Evolutionary conservation across 2,329 filamentous ascomycete species (phyloP).

Genomic region (Tetracladium maxilliforme): DNA sequence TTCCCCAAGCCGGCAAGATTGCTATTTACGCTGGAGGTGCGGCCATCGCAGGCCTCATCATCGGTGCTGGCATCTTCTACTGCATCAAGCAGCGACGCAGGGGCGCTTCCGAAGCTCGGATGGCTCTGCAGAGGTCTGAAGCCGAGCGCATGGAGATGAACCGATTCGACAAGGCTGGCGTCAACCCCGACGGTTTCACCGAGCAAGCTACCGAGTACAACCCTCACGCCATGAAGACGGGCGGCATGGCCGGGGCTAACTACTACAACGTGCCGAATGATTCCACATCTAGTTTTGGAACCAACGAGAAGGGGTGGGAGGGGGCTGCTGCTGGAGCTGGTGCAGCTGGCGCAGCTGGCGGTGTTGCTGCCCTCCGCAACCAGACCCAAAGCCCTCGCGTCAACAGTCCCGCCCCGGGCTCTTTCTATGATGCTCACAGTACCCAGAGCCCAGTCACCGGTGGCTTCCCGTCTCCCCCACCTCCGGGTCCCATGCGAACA

Average conservation of each 20-base stretch:
- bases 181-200: constrained; percentile 30
- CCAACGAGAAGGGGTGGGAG: too few species aligned
- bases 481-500: too few species aligned
- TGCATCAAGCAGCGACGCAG: constrained; percentile 38
- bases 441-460: too few species aligned
- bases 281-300: too few species aligned
- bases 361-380: too few species aligned
- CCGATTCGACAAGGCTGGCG: constrained; percentile 28
- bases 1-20: constrained; percentile 32
- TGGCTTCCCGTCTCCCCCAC: too few species aligned
- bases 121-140: constrained; percentile 25
- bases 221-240: constrained; percentile 16
- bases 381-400: too few species aligned
- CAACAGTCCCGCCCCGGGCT: too few species aligned
- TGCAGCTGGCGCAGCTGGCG: too few species aligned
- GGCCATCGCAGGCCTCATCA: constrained; percentile 25
- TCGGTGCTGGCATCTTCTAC: constrained; percentile 30
- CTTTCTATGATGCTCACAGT: too few species aligned
- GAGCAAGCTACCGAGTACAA: constrained; percentile 21
- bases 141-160: constrained; percentile 36
- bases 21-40: constrained; percentile 34
- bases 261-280: constrained; percentile 17
- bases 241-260: constrained; percentile 11
- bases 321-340: too few species aligned
- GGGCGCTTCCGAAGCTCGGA: constrained; percentile 38